Evolutionary conservation across 2,329 filamentous ascomycete genomes (phyloP).

Genomic region (Calonectria multiphialidica): DNA sequence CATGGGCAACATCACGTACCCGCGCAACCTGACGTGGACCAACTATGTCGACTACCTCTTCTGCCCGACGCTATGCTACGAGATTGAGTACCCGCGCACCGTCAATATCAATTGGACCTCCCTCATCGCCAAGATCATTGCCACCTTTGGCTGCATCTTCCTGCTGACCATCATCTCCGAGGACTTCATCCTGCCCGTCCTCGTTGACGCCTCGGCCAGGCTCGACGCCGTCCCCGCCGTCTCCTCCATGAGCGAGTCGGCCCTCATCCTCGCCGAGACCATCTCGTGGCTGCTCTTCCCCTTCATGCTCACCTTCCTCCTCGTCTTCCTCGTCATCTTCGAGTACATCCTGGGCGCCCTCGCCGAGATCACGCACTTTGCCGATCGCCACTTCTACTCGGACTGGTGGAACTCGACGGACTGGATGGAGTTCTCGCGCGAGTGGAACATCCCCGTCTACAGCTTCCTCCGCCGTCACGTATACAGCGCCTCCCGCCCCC

Average conservation of each 20-base stretch:
- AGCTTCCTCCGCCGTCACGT: conserved; percentile 95
- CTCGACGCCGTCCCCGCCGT: conserved; percentile 57
- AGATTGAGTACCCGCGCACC: conserved; percentile 93
- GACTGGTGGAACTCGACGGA: conserved; percentile 84
- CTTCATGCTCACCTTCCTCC: conserved; percentile 94
- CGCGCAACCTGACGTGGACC: conserved; percentile 82
- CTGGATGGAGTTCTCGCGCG: conserved; percentile 95
- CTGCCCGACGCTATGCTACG: conserved; percentile 97
- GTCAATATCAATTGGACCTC: conserved; percentile 81
- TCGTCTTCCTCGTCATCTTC: conserved; percentile 98
- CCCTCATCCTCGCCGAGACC: conserved; percentile 87
- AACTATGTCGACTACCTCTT: conserved; percentile 92
- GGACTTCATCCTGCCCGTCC: conserved; percentile 93
- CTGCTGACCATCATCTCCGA: conserved; percentile 91
- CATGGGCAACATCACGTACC: conserved; percentile 90
- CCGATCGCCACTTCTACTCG: conserved; percentile 92
- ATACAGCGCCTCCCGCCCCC: conserved; percentile 83
- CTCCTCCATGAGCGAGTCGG: conserved; percentile 70
- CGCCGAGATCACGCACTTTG: conserved; percentile 93
- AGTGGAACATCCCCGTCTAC: conserved; percentile 99
- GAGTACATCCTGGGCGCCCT: conserved; percentile 96
- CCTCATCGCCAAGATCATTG: conserved; percentile 85
- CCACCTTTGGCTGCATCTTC: conserved; percentile 97
- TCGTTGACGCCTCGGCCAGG: conserved; percentile 75
- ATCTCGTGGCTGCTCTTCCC: conserved; percentile 94